Evolutionary conservation across 2,329 filamentous ascomycete genomes (phyloP), one percentile per base, ranked within the genome.

Genomic region (Verticillium dahliae): DNA sequence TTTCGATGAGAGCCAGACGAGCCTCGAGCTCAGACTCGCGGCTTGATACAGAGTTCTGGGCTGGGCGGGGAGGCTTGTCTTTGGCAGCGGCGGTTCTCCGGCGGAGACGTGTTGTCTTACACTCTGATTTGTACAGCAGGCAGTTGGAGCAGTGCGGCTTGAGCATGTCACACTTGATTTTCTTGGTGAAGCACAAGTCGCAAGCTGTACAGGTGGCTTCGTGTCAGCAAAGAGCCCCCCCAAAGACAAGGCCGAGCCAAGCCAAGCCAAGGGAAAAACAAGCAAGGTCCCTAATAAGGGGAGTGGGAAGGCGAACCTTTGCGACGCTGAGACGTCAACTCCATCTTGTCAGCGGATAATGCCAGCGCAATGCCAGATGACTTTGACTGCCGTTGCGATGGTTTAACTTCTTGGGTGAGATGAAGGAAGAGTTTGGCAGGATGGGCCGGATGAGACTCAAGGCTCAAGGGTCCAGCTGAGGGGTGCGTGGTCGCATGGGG

Each of bases 151-250:
- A 80, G 9, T 71, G 66, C 0, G 78, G 78, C 63, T 76, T 78
- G 6, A 76, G 57, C 72, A 75, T 75, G 65, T 80, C 77, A 57
- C 78, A 80, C 65, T 77, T 78, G 56, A 80, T 78, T 70, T 80
- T 80, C 67, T 79, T 80, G 13, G 67, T 74, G 58, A 76, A 79
- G 68, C 78, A 80, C 45, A 78, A 69, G 64, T 80, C 77, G 62
- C 76, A 78, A 0, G 75, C 76, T 76, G 15, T 2, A 18, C 14
- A 27, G 7, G 39, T 11, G 39, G 2, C 27, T 27, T 22, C n/a
- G 11, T 54, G 31, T 64, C 37, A 64, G 63, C 37, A 27, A 7
- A 15, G 45, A n/a, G n/a, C 34, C 14, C 27, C 14, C 27, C 64
- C 37, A 11, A 7, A 5, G 10, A 9, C 9, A 39, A 56, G 62